Conservation (phyloP, 2,329 filamentous ascomycete species). For the Diplocarpon rosae region DNA sequence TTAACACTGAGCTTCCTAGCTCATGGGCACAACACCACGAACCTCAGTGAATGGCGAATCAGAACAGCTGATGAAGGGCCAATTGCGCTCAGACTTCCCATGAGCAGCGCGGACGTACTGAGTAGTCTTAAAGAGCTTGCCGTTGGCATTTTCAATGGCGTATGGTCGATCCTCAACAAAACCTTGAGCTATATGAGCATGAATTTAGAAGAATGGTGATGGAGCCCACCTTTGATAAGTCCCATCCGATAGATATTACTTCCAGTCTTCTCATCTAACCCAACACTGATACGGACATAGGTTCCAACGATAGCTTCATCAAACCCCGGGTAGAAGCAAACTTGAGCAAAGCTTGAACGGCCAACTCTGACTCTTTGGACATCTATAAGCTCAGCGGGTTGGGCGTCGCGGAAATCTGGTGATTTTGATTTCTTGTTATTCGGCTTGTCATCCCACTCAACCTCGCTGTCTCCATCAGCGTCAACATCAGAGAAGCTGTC, state of each 20-base stretch:
- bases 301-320: constrained; percentile 72
- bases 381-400: constrained; percentile 65
- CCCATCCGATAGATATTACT: constrained; percentile 79
- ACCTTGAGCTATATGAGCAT: constrained; percentile 37
- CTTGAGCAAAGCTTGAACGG: constrained; percentile 74
- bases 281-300: constrained; percentile 76
- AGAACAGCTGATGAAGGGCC: constrained; percentile 84
- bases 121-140: constrained; percentile 70
- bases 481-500: constrained; percentile 46
- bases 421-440: constrained; percentile 36
- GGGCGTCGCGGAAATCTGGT: constrained; percentile 38
- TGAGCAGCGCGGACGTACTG: constrained; percentile 75
- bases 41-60: constrained; percentile 78
- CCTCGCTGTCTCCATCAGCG: constrained; percentile 64
- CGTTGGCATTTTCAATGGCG: constrained; percentile 62
- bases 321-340: constrained; percentile 90
- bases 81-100: constrained; percentile 73
- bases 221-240: constrained; percentile 62
- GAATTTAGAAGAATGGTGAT: not conserved
- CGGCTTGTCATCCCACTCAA: constrained; percentile 58
- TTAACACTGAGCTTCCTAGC: constrained; percentile 9
- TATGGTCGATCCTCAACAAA: constrained; percentile 75
- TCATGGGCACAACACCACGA: constrained; percentile 22
- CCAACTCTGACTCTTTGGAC: constrained; percentile 77
- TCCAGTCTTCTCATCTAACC: constrained; percentile 60